A percentile compares a stretch with the other conserved stretches of the same genome.
These are phyloP conservation scores for Candolleomyces eurysporus DNA, from an alignment of 768 basidiomycete genomes.

Conservation along the genomic window DNA sequence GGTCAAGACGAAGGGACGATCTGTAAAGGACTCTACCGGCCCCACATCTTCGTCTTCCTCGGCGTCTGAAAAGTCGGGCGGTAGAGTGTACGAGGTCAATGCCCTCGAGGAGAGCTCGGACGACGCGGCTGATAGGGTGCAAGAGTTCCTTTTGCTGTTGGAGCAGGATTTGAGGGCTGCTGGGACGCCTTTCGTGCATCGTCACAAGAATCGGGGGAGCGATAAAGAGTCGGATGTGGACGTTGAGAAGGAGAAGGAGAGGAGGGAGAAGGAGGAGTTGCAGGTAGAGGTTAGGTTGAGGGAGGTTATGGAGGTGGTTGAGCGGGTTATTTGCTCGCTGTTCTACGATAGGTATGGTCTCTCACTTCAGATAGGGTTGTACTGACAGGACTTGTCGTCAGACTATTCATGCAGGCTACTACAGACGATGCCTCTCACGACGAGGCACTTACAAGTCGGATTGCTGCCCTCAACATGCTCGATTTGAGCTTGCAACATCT, in stretches of 20 bases:
- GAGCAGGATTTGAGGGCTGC: conserved; percentile 60
- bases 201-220: conserved; percentile 23
- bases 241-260: conserved; percentile 33
- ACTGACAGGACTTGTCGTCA: conserved; percentile 22
- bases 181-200: conserved; percentile 31
- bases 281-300: conserved; percentile 47
- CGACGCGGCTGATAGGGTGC: conserved; percentile 53
- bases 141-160: conserved; percentile 65
- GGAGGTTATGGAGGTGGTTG: conserved; percentile 69
- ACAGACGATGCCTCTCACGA: conserved; percentile 83
- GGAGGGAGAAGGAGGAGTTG: conserved; percentile 29
- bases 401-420: conserved; percentile 70
- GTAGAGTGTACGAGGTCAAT: conserved; percentile 39
- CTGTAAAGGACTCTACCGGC: not conserved
- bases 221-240: conserved; percentile 19
- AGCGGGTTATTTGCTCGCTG: conserved; percentile 63
- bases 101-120: conserved; percentile 46
- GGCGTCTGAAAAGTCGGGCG: conserved; percentile 19
- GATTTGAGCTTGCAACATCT: conserved; percentile 88
- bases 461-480: conserved; percentile 89
- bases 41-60: too few relatives aligned
- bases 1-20: conserved; percentile 17
- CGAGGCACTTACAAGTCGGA: conserved; percentile 82
- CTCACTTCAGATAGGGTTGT: not conserved
- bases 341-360: conserved; percentile 77